Base-by-base conservation (phyloP, 2,329 filamentous ascomycete genomes). In the Hymenoscyphus scutula region DNA sequence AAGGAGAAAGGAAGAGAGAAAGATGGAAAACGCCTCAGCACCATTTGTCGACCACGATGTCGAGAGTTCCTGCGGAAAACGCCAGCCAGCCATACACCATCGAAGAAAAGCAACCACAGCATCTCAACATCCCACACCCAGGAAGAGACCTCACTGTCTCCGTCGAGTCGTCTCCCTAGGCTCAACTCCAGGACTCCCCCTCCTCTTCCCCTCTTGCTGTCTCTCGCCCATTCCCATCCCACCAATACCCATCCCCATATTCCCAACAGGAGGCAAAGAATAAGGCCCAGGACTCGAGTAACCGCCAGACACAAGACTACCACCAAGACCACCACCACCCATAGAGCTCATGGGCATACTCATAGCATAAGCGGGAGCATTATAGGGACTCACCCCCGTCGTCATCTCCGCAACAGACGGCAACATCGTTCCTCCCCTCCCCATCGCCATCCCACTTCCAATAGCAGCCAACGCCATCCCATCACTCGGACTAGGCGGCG, bases 321-420 rank as follows among this genome's bases (percentile, higher is more conserved):
- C 83, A n/a, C 63, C 56, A 58, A 71, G 72, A 4, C 69, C 67
- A 13, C 30, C 32, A 11, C 64, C 66, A 13, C 64, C 65, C 25
- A 58, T 51, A 65, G 67, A 64, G 0, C 70, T 66, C 69, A 69
- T 66, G 1, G 69, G 67, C 68, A 69, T 67, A 41, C 70, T 70
- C 58, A 78, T 73, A 7, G 81, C 79, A 70, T 84, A 84, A 0
- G 82, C 81, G 45, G 82, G 82, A n/a, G 82, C 82, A 66, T 77
- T 82, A 71, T 87, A 88, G 0, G 84, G 83, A 66, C 82, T 85
- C 34, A 87, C 78, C 13, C 86, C 85, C 0, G 85, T 88, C 1
- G 86, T 88, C 68, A 89, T 79, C 71, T 89, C 85, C 38, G 83
- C 81, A 17, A 89, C 79, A 58, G 84, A 81, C 1, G 86, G 86